These are phyloP conservation scores for Colletotrichum limetticola DNA, from an alignment of 2,329 filamentous ascomycete genomes.

Conservation along the genomic window DNA sequence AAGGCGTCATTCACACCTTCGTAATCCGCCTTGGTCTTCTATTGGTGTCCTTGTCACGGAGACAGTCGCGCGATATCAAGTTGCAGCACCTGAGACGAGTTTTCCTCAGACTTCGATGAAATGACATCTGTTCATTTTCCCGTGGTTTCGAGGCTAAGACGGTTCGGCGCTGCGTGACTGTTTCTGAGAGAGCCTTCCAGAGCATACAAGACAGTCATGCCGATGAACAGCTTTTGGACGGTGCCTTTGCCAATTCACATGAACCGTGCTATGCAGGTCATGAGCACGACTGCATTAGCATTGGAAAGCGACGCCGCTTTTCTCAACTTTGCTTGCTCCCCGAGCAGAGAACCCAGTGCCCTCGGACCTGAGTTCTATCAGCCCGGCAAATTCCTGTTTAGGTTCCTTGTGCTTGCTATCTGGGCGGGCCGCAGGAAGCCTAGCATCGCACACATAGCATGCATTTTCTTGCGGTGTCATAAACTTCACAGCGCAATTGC, in stretches of 20 bases:
- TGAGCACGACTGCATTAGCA: conserved; percentile 60
- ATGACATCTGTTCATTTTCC: background rate
- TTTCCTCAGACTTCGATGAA: conserved; percentile 7
- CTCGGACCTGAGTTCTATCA: conserved; percentile 85
- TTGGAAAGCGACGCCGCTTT: conserved; percentile 82
- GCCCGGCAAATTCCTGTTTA: conserved; percentile 72
- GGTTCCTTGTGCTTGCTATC: conserved; percentile 51
- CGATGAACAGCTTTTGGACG: background rate
- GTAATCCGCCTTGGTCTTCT: conserved; percentile 80
- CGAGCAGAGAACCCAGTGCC: conserved; percentile 93
- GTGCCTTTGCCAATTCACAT: background rate
- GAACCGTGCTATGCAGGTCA: background rate
- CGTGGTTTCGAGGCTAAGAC: background rate
- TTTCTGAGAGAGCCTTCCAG: background rate
- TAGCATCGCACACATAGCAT: conserved; percentile 90
- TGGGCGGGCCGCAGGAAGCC: conserved; percentile 67
- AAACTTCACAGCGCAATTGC: conserved; percentile 85
- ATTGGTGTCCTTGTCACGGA: conserved; percentile 28
- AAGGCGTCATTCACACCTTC: conserved; percentile 78
- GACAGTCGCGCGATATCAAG: conserved; percentile 1
- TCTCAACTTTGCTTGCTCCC: conserved; percentile 86
- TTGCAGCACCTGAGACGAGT: conserved; percentile 34
- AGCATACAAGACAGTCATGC: background rate
- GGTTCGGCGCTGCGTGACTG: background rate
- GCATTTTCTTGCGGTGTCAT: conserved; percentile 67